A percentile compares a stretch with the other conserved stretches of the same genome.
Conservation (phyloP, 768 basidiomycete genomes). For the Lanmaoa rubissima region DNA sequence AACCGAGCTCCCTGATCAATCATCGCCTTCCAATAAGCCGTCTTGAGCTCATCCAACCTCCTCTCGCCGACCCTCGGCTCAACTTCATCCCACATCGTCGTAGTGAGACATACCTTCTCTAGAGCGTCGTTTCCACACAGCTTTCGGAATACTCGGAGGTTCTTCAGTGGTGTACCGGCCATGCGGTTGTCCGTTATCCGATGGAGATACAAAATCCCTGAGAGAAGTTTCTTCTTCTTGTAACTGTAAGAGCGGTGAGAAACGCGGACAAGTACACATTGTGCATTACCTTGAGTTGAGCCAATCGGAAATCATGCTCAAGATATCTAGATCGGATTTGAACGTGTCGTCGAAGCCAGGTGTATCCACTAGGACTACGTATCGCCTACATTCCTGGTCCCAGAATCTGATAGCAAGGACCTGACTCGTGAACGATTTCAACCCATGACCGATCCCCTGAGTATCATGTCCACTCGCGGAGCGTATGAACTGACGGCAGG, state of each 20-base stretch:
- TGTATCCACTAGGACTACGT: constrained; percentile 22
- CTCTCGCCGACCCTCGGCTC: constrained; percentile 16
- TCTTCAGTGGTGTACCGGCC: constrained; percentile 32
- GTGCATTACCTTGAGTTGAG: neutral
- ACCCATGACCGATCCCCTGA: constrained; percentile 3
- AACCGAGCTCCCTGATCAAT: constrained; percentile 4
- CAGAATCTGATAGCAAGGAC: constrained; percentile 5
- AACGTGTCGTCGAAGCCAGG: constrained; percentile 22
- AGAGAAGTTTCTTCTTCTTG: constrained; percentile 17
- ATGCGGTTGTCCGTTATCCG: constrained; percentile 40
- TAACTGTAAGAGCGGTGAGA: constrained; percentile 4
- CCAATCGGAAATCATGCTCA: neutral
- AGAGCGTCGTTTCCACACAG: constrained; percentile 31
- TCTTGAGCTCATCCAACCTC: constrained; percentile 12
- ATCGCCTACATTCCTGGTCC: neutral
- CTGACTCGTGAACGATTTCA: constrained; percentile 9
- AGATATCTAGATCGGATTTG: constrained; percentile 9
- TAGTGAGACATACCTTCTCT: constrained; percentile 34
- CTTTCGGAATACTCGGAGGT: constrained; percentile 33
- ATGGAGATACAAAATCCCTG: constrained; percentile 42
- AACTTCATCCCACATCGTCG: constrained; percentile 41
- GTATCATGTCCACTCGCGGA: neutral
- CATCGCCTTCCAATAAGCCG: constrained; percentile 11
- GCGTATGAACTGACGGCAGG: constrained; percentile 8
- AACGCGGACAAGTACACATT: too few species aligned